Evolutionary conservation across 768 basidiomycete genomes (phyloP), one percentile per base, ranked within the genome.

Genomic region (Phaeotremella skinneri): DNA sequence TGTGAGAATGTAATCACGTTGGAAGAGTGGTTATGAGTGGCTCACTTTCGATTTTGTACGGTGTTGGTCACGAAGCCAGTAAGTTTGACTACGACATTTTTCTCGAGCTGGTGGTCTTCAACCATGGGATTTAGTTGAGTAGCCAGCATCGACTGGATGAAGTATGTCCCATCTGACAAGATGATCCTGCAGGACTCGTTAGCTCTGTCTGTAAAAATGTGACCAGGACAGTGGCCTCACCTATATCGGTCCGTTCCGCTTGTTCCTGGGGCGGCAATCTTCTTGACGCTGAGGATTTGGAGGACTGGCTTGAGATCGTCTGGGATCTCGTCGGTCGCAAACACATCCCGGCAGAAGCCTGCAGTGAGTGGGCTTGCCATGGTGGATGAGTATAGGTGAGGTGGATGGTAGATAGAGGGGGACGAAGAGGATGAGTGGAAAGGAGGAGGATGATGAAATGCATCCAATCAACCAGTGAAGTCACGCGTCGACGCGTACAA

Each of bases 131-230:
- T 97, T 45, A 92, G 82, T 70, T 91, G 88, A 0, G 93, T 97
- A 3, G 92, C 90, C 31, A 98, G 81, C 96, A 99, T 97, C 25
- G 89, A 86, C 76, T 97, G 96, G 49, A 88, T 81, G 75, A 89
- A 96, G 64, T 88, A 79, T 20, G 81, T 80, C 39, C 94, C 92
- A 77, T 98, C 94, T 0, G 91, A 94, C 39, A 97, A 80, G 76
- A 97, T 90, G 59, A 94, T 82, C 13, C 57, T 58, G 31, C 43
- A 34, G 53, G 59, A 42, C 76, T 20, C 39, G 6, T 9, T 23
- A 20, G 29, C 49, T 39, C n/a, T 39, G 37, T 9, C 14, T 2
- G 55, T 17, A 5, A 13, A 34, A 25, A 41, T 41, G 62, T 50
- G 43, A 13, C 26, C 16, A 29, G 34, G 17, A n/a, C 2, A n/a